Evolutionary conservation across 2,329 filamentous ascomycete species (phyloP), one percentile per base, ranked within the genome.

Genomic region (Cercospora sp.): DNA sequence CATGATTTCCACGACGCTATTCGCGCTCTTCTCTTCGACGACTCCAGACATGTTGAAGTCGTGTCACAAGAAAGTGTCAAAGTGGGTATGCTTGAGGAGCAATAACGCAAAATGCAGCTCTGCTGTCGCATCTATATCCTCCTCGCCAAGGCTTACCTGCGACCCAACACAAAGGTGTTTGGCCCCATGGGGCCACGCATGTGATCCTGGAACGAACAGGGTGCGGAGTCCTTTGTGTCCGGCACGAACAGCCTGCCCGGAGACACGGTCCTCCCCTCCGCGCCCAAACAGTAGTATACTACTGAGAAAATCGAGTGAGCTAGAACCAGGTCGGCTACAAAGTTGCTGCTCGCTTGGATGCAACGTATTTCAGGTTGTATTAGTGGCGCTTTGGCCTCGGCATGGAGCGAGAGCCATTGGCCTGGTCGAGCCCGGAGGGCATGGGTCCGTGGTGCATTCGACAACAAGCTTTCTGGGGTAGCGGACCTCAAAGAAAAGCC

Each of bases 201-300:
- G 36, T 60, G 60, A 67, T 45, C 51, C 60, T 60, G 36, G 64
- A 61, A 48, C 16, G 58, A 57, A 18, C 39, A 53, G 36, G 60
- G 60, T 53, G 58, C 65, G 60, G 65, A 67, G 51, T 48, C 28
- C 53, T 51, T 30, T 53, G 60, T 58, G 33, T 63, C 60, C 65
- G 65, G 20, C 48, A 63, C 18, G 53, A 51, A 58, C 18, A 59
- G 28, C 45, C 60, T 63, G 51, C 26, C 18, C 65, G 65, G 65
- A 67, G 60, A 63, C 51, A 53, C 65, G 65, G 65, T 63, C 65
- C 65, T 67, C 59, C 16, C 23, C 45, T 51, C 65, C 65, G 65
- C 23, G 42, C 60, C 30, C 26, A 31, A 18, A 28, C 8, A 53
- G n/a, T 51, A 16, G n/a, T 51, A 16, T 26, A 33, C 28, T 26